Evolutionary conservation across 2,329 filamentous ascomycete species (phyloP).

Genomic region (Cordyceps militaris): DNA sequence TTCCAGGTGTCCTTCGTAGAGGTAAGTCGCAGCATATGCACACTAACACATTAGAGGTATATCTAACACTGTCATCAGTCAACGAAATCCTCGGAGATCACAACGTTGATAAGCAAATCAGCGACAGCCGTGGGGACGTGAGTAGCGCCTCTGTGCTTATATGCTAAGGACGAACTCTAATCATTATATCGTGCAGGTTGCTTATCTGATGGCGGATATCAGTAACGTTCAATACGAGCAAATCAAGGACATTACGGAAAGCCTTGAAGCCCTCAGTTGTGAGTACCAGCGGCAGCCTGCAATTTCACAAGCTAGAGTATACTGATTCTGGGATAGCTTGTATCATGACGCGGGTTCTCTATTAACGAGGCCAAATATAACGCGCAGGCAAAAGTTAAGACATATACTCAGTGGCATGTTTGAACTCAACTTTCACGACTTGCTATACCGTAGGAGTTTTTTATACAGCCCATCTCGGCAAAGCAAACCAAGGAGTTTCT

Average conservation of each 20-base stretch:
- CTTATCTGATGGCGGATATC: constrained; percentile 97
- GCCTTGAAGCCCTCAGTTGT: constrained; percentile 74
- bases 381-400: not conserved
- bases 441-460: not conserved
- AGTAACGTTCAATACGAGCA: constrained; percentile 74
- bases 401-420: not conserved
- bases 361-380: constrained; percentile 24
- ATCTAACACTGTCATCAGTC: constrained; percentile 42
- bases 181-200: constrained; percentile 45
- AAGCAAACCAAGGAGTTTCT: not conserved
- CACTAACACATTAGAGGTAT: not conserved
- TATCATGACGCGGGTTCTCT: constrained; percentile 41
- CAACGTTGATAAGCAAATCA: constrained; percentile 99
- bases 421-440: constrained; percentile 9
- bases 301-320: too few species aligned
- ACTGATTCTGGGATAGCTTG: constrained; percentile 26
- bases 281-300: constrained; percentile 31
- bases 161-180: constrained; percentile 7
- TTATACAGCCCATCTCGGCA: not conserved
- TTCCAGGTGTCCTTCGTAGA: constrained; percentile 87
- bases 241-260: constrained; percentile 80
- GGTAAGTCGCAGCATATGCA: constrained; percentile 36
- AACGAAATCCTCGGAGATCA: constrained; percentile 92
- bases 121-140: constrained; percentile 86
- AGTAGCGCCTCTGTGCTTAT: constrained; percentile 17